phyloP scores from a whole-genome alignment of 108 stramenopile genomes.

The Chaetoceros muelleri region DNA sequence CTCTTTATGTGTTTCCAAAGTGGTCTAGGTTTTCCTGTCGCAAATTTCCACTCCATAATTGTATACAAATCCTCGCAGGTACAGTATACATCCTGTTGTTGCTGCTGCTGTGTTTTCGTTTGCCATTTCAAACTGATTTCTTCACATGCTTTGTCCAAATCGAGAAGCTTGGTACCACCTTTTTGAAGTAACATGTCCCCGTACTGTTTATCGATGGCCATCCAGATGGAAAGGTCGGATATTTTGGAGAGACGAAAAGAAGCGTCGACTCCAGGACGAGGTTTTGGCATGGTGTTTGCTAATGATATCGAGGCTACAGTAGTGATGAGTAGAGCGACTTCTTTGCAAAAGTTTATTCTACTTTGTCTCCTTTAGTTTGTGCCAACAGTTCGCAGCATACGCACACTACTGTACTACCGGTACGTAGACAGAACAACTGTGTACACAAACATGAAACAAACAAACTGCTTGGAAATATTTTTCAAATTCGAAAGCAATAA shows the following conservation, averaged over 20 bases:
- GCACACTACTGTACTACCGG: too few species aligned
- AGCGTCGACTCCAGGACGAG: slow-evolving; percentile 34
- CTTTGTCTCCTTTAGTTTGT: too few species aligned
- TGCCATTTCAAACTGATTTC: slow-evolving; percentile 1
- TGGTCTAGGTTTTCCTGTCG: slow-evolving; percentile 58
- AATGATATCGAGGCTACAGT: too few species aligned
- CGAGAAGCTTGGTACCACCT: slow-evolving; percentile 17
- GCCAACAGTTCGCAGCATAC: too few species aligned
- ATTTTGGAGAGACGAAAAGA: slow-evolving; percentile 17
- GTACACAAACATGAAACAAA: too few species aligned
- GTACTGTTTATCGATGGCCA: slow-evolving; percentile 16
- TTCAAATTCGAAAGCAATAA: too few species aligned
- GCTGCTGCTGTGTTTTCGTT: too few species aligned
- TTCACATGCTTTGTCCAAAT: slow-evolving; percentile 15
- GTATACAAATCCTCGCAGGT: slow-evolving; percentile 46
- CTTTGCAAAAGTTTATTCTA: too few species aligned
- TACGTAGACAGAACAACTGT: too few species aligned
- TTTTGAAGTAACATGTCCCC: slow-evolving; percentile 26
- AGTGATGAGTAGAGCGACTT: too few species aligned
- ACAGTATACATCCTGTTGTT: slow-evolving; percentile 9
- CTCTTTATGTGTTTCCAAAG: slow-evolving; percentile 29
- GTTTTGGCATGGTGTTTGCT: too few species aligned
- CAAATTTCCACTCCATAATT: slow-evolving; percentile 69
- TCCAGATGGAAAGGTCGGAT: slow-evolving; percentile 13
- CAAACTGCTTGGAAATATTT: too few species aligned